These are phyloP conservation scores for Spatholobus suberectus DNA, from an alignment of 306 rosid genomes.

Conservation along the genomic window DNA sequence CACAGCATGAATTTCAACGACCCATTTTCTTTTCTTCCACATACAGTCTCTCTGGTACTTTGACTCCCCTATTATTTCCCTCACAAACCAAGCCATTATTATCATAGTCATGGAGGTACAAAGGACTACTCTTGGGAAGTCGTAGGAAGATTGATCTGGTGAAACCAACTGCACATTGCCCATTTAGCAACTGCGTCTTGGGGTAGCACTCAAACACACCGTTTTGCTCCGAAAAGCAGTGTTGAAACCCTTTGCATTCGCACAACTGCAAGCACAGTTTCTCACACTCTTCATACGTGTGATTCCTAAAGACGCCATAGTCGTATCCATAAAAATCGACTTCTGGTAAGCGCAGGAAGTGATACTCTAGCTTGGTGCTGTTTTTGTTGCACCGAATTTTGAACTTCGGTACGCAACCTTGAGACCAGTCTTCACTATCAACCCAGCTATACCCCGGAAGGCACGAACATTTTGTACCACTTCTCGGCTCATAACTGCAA, in stretches of 20 bases:
- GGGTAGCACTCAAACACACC: neutral
- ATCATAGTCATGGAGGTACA: neutral
- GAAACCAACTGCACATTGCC: neutral
- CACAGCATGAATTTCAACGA: conserved; percentile 7
- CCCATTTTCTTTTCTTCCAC: neutral
- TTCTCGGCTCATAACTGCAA: neutral
- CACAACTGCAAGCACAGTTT: neutral
- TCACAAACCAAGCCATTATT: too few relatives aligned
- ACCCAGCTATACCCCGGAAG: neutral
- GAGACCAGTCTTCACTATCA: conserved; percentile 14
- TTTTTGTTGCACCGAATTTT: neutral
- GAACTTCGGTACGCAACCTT: conserved; percentile 31
- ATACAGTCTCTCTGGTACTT: neutral
- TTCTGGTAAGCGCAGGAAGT: neutral
- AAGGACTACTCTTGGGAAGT: neutral
- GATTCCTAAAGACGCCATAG: neutral
- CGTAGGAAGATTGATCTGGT: neutral
- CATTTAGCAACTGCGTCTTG: conserved; percentile 16
- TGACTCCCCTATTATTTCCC: too few relatives aligned
- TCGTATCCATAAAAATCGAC: conserved; percentile 13
- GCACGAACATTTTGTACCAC: conserved; percentile 21
- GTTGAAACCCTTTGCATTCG: too few relatives aligned
- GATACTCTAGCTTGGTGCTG: neutral
- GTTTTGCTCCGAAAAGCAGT: too few relatives aligned
- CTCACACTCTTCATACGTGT: neutral